These are phyloP conservation scores for Pseudocercospora musae DNA, from an alignment of 2,329 filamentous ascomycete species.

Conservation along the genomic window DNA sequence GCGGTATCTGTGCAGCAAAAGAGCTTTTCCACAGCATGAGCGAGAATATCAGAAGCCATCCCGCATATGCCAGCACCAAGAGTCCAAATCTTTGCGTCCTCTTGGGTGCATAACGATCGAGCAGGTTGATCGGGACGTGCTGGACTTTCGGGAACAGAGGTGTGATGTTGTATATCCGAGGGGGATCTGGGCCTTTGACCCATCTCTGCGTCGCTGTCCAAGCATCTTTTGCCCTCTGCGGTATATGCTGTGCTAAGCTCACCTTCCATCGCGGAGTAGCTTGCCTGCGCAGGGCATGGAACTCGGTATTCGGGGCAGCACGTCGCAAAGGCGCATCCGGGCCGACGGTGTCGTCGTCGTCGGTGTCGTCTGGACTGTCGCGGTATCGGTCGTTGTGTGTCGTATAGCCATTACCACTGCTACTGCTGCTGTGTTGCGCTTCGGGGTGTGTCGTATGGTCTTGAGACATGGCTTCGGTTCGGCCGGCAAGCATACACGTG, in stretches of 20 bases:
- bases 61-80: conserved; percentile 57
- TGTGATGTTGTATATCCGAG: conserved; percentile 47
- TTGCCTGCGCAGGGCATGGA: conserved; percentile 24
- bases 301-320: conserved; percentile 23
- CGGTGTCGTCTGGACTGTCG: conserved; percentile 31
- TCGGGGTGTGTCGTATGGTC: conserved; percentile 4
- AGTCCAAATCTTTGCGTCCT: conserved; percentile 58
- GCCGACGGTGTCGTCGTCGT: conserved; percentile 30
- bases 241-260: conserved; percentile 27
- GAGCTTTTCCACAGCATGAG: conserved; percentile 65
- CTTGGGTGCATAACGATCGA: conserved; percentile 62
- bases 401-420: conserved; percentile 15
- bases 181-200: conserved; percentile 49
- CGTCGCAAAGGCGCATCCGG: conserved; percentile 28
- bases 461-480: not conserved
- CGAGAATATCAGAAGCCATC: conserved; percentile 68
- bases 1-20: conserved; percentile 58
- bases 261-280: conserved; percentile 23
- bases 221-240: conserved; percentile 26
- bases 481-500: not conserved
- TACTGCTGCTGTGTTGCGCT: conserved; percentile 13
- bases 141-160: conserved; percentile 64
- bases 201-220: conserved; percentile 43
- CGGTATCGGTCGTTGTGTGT: conserved; percentile 27
- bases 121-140: conserved; percentile 60